Percentiles rank a stretch among this genome's conserved stretches.
Conservation (phyloP, 139 green algal genomes). For the Chloropicon primus region DNA sequence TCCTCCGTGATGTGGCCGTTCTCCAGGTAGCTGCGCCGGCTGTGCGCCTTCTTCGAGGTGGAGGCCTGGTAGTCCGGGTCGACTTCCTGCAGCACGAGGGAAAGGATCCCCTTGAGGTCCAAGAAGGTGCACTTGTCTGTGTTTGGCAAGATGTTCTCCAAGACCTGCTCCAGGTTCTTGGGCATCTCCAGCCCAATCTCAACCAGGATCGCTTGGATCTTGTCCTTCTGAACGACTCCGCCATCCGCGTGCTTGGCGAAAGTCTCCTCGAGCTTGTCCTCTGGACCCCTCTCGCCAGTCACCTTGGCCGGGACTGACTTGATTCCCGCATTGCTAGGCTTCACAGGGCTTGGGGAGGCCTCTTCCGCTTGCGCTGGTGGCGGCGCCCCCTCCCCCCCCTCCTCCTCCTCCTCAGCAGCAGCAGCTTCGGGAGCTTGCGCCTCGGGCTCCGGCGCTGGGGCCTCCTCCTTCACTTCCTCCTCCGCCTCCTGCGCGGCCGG, state of each 20-base stretch:
- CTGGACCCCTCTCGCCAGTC: not conserved
- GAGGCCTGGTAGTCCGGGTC: not conserved
- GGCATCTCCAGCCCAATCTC: not conserved
- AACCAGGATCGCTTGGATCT: not conserved
- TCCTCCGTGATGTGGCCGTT: conserved; percentile 2
- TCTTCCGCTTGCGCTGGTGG: too few relatives aligned
- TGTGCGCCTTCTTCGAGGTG: not conserved
- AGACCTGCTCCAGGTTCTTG: not conserved
- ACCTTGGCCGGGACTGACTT: not conserved
- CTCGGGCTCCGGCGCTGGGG: not conserved
- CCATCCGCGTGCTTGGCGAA: not conserved
- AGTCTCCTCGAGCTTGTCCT: not conserved
- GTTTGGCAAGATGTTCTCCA: not conserved
- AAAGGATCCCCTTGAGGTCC: not conserved
- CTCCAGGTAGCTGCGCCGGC: conserved; percentile 1
- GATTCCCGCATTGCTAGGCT: not conserved
- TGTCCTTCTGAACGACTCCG: not conserved
- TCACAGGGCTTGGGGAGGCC: not conserved
- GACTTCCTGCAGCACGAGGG: not conserved
- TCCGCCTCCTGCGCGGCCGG: not conserved
- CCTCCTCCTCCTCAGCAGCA: not conserved
- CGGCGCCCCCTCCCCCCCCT: too few relatives aligned
- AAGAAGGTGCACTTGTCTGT: not conserved
- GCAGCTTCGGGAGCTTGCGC: not conserved
- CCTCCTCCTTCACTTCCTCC: not conserved